Evolutionary conservation across 768 basidiomycete species (phyloP), one percentile per base, ranked within the genome.

Genomic region (Gymnopilus dilepis): DNA sequence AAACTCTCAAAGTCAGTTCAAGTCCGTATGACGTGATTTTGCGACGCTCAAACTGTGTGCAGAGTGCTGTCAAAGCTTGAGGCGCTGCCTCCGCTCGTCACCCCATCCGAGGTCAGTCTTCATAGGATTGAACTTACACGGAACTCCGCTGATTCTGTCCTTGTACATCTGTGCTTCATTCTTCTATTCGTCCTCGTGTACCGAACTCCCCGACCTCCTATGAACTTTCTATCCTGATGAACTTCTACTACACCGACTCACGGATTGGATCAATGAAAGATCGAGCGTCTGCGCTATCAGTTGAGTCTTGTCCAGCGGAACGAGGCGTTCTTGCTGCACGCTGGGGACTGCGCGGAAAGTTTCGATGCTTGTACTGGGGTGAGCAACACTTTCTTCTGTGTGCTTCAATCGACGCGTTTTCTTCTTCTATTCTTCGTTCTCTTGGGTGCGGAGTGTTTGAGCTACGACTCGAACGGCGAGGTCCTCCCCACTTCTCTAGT

Each of bases 311-410:
- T 96, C 2, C 91, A 97, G 67, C 82, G 82, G 19, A 92, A 94
- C 63, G 87, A 96, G 69, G 95, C 94, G 0, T 99, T 99, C 76
- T 81, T 99, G 37, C 83, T 99, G 2, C 97, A 99, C 63, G 97
- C 97, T 0, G 97, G 97, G 2, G 97, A 99, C 70, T 99, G 97
- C 69, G 95, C 94, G n/a, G 94, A 96, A 74, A 91, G 92, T 72
- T 96, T 97, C 69, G 90, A 92, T 67, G 94, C 93, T 0, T 95
- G 94, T 72, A 94, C 92, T 0, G 86, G 93, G 63, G 92, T 93
- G 71, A 68, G 84, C 79, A 38, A 58, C 47, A 51, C 66, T 12
- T 62, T 63, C 61, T 67, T 59, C 31, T 57, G 53, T 56, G 31
- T 31, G n/a, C 15, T 51, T 50, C 19, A 24, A 21, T 59, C 30